A percentile compares a stretch with the other conserved stretches of the same genome.
phyloP scores from a whole-genome alignment of 495 filamentous ascomycete genomes.

The Tuber aestivum region DNA sequence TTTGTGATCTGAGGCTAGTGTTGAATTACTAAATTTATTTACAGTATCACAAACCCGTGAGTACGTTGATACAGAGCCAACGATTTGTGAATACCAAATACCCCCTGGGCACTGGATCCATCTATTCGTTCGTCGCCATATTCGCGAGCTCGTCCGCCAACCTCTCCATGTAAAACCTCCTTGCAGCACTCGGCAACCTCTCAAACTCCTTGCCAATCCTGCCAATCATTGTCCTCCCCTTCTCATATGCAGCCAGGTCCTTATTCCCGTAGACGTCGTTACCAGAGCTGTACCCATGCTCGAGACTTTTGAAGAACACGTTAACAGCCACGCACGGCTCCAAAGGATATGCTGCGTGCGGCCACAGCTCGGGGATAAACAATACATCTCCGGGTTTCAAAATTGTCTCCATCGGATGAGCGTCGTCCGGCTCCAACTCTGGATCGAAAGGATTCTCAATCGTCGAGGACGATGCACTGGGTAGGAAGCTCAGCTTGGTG shows the following conservation, averaged over 20 bases:
- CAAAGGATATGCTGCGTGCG: conserved; percentile 59
- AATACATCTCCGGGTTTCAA: conserved; percentile 67
- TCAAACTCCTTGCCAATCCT: conserved; percentile 63
- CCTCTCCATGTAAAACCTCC: conserved; percentile 67
- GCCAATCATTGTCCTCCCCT: conserved; percentile 64
- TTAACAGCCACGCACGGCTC: conserved; percentile 75
- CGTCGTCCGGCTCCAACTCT: conserved; percentile 46
- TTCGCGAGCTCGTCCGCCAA: conserved; percentile 62
- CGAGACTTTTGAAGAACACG: conserved; percentile 72
- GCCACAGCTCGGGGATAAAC: conserved; percentile 75
- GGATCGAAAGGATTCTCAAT: conserved; percentile 59
- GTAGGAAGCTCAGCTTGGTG: conserved; percentile 58
- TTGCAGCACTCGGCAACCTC: conserved; percentile 59
- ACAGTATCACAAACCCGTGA: not conserved
- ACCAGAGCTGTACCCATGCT: conserved; percentile 63
- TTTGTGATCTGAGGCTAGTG: not conserved
- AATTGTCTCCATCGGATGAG: conserved; percentile 61
- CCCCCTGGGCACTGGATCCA: too few relatives aligned
- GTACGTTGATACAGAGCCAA: not conserved
- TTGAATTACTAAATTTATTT: not conserved
- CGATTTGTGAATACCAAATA: not conserved
- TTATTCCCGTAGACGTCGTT: conserved; percentile 84
- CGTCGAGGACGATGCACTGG: conserved; percentile 73
- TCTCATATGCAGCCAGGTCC: conserved; percentile 78
- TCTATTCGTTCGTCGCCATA: conserved; percentile 22